Base-by-base conservation (phyloP, 495 filamentous ascomycete genomes). In the Penicillium parvum region DNA sequence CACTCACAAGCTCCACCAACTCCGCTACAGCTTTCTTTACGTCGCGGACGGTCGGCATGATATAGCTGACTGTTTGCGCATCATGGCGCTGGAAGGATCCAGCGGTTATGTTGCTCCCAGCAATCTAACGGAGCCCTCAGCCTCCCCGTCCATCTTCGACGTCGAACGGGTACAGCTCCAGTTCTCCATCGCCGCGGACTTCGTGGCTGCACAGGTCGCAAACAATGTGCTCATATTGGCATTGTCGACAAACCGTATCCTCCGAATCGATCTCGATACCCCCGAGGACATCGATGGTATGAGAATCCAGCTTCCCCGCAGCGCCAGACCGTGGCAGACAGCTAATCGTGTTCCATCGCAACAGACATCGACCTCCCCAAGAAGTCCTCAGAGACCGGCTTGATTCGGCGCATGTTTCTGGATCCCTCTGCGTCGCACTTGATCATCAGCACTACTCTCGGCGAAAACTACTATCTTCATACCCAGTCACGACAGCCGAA, bases 391-490 rank as follows among this genome's bases (percentile, higher is more conserved):
- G 92, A 97, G 60, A 76, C 88, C 32, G 92, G 92, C 46, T 73
- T 94, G 17, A 97, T 98, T 55, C 85, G 86, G 36, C 85, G 84
- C 64, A 86, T 97, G 80, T 98, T 98, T 66, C 83, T 98, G 42
- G 92, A 98, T 57, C 94, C 92, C 4, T 92, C 90, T 7, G 91
- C 94, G 18, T 96, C 89, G 2, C 92, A 98, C 67, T 67, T 98
- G 12, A 79, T 98, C 44, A 85, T 98, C 50, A 86, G 83, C 54
- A 97, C 92, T 2, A 84, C 88, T 8, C 78, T 88, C 17, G 88
- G 87, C 60, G 92, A 97, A 64, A 97, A 96, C 65, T 97, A 89
- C 72, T 98, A 98, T 63, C 83, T 98, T 8, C 92, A 97, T 61
- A 90, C 88, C 19, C 92, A 97, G 60, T 91, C 89, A 21, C 80